phyloP scores from a whole-genome alignment of 371 early-diverging fungal genomes.

The Edhazardia aedis region DNA sequence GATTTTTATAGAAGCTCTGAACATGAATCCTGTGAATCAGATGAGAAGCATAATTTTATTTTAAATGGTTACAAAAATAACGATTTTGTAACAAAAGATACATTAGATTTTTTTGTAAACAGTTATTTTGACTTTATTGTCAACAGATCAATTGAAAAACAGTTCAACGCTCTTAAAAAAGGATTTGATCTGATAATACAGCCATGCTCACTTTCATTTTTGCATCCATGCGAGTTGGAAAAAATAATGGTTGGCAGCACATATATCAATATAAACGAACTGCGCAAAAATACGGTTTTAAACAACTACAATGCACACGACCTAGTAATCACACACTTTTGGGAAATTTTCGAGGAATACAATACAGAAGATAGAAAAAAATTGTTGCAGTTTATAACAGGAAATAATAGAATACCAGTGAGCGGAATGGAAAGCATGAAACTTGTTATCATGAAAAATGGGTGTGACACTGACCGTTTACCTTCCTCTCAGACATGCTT shows the following conservation, averaged over 20 bases:
- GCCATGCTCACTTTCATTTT: constrained; percentile 12
- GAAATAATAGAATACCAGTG: constrained; percentile 77
- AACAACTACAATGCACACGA: constrained; percentile 52
- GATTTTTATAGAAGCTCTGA: not conserved
- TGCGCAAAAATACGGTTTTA: constrained; percentile 60
- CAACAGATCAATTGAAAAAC: constrained; percentile 53
- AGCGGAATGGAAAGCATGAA: constrained; percentile 63
- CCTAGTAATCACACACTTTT: constrained; percentile 50
- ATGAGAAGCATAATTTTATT: constrained; percentile 53
- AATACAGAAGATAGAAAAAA: constrained; percentile 58
- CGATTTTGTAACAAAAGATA: constrained; percentile 22
- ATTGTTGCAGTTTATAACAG: constrained; percentile 79
- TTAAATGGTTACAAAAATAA: constrained; percentile 49
- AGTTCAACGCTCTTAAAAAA: constrained; percentile 61
- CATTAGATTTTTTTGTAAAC: constrained; percentile 29
- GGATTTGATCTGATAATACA: constrained; percentile 61
- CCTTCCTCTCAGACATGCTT: constrained; percentile 91
- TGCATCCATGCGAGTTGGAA: constrained; percentile 66
- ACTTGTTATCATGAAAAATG: constrained; percentile 82
- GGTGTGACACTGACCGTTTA: constrained; percentile 71
- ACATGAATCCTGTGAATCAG: not conserved
- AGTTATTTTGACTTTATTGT: constrained; percentile 52
- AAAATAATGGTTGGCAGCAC: constrained; percentile 71
- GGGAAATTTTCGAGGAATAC: constrained; percentile 68
- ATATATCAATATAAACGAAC: constrained; percentile 59